Evolutionary conservation across 2,329 filamentous ascomycete genomes (phyloP).

Genomic region (Teratosphaeria destructans): DNA sequence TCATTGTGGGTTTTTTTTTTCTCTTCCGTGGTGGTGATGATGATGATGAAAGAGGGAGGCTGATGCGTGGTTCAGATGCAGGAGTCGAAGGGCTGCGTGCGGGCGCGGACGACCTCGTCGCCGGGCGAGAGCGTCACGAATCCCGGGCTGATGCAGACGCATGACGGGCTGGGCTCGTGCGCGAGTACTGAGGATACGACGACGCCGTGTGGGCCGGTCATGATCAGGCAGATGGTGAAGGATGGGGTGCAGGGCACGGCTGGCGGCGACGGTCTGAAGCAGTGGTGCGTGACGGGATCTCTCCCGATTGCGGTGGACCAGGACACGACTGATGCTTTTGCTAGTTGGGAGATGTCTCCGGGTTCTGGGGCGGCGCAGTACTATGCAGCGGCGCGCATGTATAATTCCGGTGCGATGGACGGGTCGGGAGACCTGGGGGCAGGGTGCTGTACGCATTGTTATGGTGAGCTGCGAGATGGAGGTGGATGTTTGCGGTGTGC

Average conservation of each 20-base stretch:
- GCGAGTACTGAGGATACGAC: conserved; percentile 14
- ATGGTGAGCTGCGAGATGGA: conserved; percentile 24
- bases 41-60: neutral
- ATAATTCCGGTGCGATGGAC: conserved; percentile 38
- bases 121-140: conserved; percentile 27
- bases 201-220: conserved; percentile 28
- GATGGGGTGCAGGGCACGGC: conserved; percentile 36
- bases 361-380: conserved; percentile 27
- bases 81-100: conserved; percentile 36
- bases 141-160: conserved; percentile 38
- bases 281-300: conserved; percentile 21
- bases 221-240: conserved; percentile 28
- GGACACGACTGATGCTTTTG: neutral
- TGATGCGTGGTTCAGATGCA: conserved; percentile 23
- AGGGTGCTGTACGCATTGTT: conserved; percentile 41
- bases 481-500: neutral
- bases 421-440: conserved; percentile 24
- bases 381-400: conserved; percentile 38
- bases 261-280: conserved; percentile 33
- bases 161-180: conserved; percentile 30
- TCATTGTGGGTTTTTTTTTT: neutral
- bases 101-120: conserved; percentile 30
- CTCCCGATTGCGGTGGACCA: neutral
- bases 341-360: conserved; percentile 12
- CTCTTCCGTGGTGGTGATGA: no score